Evolutionary conservation across 441 rosid genomes (phyloP), one percentile per base, ranked within the genome.

Genomic region (Bocquillonia castaneifolia): DNA sequence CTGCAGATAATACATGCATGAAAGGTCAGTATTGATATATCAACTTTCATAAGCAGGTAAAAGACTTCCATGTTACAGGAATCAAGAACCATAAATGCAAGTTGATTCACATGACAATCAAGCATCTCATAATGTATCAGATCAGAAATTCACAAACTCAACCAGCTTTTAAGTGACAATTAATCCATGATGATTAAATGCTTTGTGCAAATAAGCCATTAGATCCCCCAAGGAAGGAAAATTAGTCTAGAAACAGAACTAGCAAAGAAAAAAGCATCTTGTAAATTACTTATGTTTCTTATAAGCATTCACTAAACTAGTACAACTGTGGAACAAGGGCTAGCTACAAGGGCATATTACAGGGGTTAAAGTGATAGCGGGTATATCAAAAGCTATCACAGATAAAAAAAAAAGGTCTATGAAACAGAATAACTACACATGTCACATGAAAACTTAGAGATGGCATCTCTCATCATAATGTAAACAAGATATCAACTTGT

Each of bases 1-100:
- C 99, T 91, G 96, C 84, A 85, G 65, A 70, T 50, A 75, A 75
- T 65, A 74, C 59, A 74, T 61, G 32, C 28, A 68, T 64, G 39
- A 69, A 63, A 67, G 26, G 57, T 65, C 36, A 61, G 56, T 3
- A 39, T 18, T 63, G 66, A 67, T n/a, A n/a, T n/a, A n/a, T n/a
- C n/a, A n/a, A n/a, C n/a, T n/a, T n/a, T n/a, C n/a, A n/a, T 25
- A 65, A 68, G 44, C 34, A 55, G 44, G 63, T 15, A 0, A 25
- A 64, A 76, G 32, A 13, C 31, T 40, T 52, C 25, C 55, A 7
- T 6, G 67, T 17, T 31, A 52, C 18, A 37, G 61, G 25, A 61
- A 61, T 20, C 40, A 31, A 29, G 50, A 32, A 39, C 20, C 17
- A 14, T 10, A 3, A 37, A 10, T n/a, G 25, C 18, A 54, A 45